A percentile compares a stretch with the other conserved stretches of the same genome.
Conservation (phyloP, 1,139 yeast genomes). For the Torulaspora pretoriensis region DNA sequence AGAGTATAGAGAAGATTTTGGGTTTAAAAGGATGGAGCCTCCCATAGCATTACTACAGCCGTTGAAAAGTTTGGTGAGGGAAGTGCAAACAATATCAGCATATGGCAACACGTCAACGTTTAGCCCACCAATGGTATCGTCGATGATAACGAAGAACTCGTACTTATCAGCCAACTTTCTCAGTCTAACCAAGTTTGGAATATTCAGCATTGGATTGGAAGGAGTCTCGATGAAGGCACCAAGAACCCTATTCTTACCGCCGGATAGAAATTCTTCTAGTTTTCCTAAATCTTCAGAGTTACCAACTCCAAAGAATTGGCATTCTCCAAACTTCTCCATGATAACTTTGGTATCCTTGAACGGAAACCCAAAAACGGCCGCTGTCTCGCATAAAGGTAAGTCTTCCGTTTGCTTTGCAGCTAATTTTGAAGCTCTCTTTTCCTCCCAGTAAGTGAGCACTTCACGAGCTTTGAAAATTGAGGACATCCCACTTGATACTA, state of each 20-base stretch:
- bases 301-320: constrained; percentile 72
- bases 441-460: constrained; percentile 40
- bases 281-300: constrained; percentile 64
- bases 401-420: not conserved
- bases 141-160: constrained; percentile 70
- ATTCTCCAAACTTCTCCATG: constrained; percentile 75
- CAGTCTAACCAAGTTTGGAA: constrained; percentile 65
- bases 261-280: constrained; percentile 51
- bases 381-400: constrained; percentile 8
- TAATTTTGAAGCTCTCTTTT: constrained; percentile 40
- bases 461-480: constrained; percentile 75
- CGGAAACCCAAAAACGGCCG: constrained; percentile 88
- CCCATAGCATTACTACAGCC: constrained; percentile 95
- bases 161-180: constrained; percentile 58
- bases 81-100: constrained; percentile 78
- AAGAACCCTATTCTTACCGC: constrained; percentile 50
- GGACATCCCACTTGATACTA: constrained; percentile 88
- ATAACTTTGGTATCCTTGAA: constrained; percentile 85
- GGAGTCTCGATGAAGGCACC: constrained; percentile 84
- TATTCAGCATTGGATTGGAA: constrained; percentile 76
- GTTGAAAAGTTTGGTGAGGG: constrained; percentile 84
- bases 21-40: constrained; percentile 74
- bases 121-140: constrained; percentile 87
- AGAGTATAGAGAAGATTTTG: constrained; percentile 48
- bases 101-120: constrained; percentile 72